Base-by-base conservation (phyloP, 495 filamentous ascomycete genomes). In the Penicillium fimorum region DNA sequence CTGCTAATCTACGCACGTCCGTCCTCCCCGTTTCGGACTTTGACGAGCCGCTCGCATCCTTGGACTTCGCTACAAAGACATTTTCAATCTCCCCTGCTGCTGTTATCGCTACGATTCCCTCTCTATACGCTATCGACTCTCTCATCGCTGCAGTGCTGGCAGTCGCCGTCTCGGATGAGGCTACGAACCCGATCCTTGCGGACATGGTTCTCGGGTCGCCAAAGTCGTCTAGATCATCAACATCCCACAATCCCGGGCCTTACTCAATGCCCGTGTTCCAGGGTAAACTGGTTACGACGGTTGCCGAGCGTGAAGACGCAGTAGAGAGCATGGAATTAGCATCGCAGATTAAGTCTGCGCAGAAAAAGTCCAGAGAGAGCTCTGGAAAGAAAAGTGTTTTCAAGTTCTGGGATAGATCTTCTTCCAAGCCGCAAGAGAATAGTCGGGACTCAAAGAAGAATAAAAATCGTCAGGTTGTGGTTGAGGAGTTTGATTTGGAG, bases 101-200 rank as follows among this genome's bases (percentile, higher is more conserved):
- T 0, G 72, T 75, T 17, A 63, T 66, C 13, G 63, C 70, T 5
- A 75, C 70, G 6, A 73, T 84, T 22, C 76, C 76, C 2, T 85
- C 83, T 38, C 78, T 89, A 38, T 91, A 90, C 62, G 76, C 89
- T 4, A 80, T 92, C n/a, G 89, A 93, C 66, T 88, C 90, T 0
- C 78, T 83, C 2, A 78, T 89, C 9, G 80, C 84, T 3, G 87
- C 88, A 0, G 73, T 91, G 13, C 65, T 91, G 32, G 76, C 89
- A 12, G 87, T 93, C 20, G 87, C 87, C 0, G 75, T 84, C 52
- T 72, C 81, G 0, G 86, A 90, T 58, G 79, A 82, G 43, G 50
- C 68, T 4, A 77, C 74, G 1, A 74, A 72, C 27, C 67, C 67
- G 1, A 62, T 75, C 9, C 55, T 79, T 2, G 67, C 66, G 3